phyloP scores from a whole-genome alignment of 2,329 filamentous ascomycete genomes.

The Scedosporium dehoogii region DNA sequence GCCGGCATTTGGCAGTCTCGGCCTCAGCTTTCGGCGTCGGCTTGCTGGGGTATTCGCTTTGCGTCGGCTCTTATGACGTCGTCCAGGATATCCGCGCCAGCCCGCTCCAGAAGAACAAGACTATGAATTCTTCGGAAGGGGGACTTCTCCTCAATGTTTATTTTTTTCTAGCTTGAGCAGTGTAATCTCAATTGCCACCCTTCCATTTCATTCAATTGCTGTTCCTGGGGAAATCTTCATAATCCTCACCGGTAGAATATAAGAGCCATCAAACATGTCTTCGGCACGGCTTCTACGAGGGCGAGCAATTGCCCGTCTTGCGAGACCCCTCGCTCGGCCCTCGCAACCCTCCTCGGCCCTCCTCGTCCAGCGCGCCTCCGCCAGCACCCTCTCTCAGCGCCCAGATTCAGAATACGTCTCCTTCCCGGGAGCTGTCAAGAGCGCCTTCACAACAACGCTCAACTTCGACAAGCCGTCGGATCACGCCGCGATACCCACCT shows the following conservation, averaged over 20 bases:
- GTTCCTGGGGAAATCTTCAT: not conserved
- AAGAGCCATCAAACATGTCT: not conserved
- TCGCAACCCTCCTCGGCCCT: constrained; percentile 9
- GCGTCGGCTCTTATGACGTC: constrained; percentile 24
- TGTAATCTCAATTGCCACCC: not conserved
- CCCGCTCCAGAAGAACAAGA: not conserved
- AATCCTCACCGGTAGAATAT: not conserved
- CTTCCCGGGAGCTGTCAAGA: constrained; percentile 96
- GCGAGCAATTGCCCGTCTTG: constrained; percentile 13
- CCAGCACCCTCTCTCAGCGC: constrained; percentile 44
- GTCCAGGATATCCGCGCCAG: constrained; percentile 9
- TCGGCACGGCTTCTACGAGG: constrained; percentile 19
- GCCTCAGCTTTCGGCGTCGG: not conserved
- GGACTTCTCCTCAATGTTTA: not conserved
- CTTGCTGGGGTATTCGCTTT: constrained; percentile 8
- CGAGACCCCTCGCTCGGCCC: constrained; percentile 12
- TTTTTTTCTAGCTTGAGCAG: not conserved
- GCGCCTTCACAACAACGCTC: constrained; percentile 76
- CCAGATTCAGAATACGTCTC: constrained; percentile 46
- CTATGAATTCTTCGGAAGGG: constrained; percentile 2
- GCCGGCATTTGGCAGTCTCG: not conserved
- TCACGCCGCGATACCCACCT: constrained; percentile 74
- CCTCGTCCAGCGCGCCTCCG: constrained; percentile 24
- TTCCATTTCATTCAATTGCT: not conserved
- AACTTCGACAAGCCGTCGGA: constrained; percentile 66